Percentiles rank a stretch among this genome's conserved stretches.
Evolutionary conservation across 2,329 filamentous ascomycete species (phyloP).

Genomic region (Cordyceps tenuipes): DNA sequence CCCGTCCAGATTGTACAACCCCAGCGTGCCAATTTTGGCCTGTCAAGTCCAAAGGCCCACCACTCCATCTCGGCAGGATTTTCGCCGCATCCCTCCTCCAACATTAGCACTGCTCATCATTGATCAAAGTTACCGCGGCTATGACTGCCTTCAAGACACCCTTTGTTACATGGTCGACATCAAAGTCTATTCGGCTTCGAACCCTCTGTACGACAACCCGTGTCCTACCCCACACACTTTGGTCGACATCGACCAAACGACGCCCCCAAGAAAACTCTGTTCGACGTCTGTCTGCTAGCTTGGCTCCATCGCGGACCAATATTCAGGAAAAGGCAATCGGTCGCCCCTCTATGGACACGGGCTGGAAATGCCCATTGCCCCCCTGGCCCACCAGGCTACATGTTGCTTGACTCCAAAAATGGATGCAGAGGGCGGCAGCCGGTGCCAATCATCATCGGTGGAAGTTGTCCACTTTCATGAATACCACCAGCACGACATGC

Average conservation of each 20-base stretch:
- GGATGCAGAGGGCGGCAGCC: background rate
- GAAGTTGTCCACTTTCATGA: too few relatives aligned
- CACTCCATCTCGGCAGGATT: background rate
- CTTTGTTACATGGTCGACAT: too few relatives aligned
- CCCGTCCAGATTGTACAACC: background rate
- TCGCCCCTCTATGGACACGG: constrained; percentile 1
- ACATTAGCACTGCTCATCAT: background rate
- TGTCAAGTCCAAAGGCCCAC: background rate
- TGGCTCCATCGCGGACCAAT: constrained; percentile 5
- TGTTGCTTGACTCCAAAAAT: background rate
- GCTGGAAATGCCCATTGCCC: background rate
- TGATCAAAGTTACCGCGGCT: background rate
- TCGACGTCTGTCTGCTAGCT: background rate
- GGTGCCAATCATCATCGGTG: background rate
- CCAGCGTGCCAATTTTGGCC: background rate
- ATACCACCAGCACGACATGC: too few relatives aligned
- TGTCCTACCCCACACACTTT: background rate
- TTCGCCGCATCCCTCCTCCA: background rate
- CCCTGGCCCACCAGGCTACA: constrained; percentile 1
- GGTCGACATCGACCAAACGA: background rate
- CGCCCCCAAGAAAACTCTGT: constrained; percentile 1
- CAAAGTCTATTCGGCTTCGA: too few relatives aligned
- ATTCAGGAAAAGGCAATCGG: constrained; percentile 3
- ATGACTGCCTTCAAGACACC: too few relatives aligned
- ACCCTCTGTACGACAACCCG: background rate